A percentile compares a stretch with the other conserved stretches of the same genome.
These are phyloP conservation scores for Nymphaea colorata DNA, from an alignment of 164 flowering plant genomes.

Conservation along the genomic window DNA sequence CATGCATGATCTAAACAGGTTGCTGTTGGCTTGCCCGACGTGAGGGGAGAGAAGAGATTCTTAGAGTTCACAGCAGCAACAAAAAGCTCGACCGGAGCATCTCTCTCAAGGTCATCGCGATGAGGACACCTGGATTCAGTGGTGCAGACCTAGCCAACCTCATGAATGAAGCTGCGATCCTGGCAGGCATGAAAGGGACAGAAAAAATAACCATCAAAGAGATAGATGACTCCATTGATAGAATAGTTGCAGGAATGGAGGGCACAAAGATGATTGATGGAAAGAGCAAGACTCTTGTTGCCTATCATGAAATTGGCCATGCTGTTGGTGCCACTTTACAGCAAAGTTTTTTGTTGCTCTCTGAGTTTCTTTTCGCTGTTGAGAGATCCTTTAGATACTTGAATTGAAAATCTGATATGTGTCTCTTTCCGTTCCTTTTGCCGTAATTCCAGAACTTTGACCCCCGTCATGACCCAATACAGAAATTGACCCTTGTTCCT, in stretches of 20 bases:
- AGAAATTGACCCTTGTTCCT: not conserved
- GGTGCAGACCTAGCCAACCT: slow-evolving; percentile 78
- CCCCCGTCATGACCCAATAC: slow-evolving; percentile 1
- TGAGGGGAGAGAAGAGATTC: slow-evolving; percentile 63
- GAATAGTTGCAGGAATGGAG: slow-evolving; percentile 75
- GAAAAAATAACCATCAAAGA: slow-evolving; percentile 41
- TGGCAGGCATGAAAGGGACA: slow-evolving; percentile 69
- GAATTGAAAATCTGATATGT: not conserved
- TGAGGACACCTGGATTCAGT: slow-evolving; percentile 75
- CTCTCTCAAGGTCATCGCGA: slow-evolving; percentile 37
- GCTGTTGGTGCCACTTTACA: slow-evolving; percentile 30
- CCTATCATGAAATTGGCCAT: slow-evolving; percentile 72
- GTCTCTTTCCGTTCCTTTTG: too few species aligned
- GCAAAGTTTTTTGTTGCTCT: not conserved
- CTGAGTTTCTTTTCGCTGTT: too few species aligned
- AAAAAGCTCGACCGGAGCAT: slow-evolving; percentile 55
- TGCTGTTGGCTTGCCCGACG: slow-evolving; percentile 53
- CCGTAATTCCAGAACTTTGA: not conserved
- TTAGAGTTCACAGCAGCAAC: slow-evolving; percentile 54
- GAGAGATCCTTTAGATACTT: not conserved
- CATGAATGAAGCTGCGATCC: slow-evolving; percentile 77
- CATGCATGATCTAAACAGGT: slow-evolving; percentile 18
- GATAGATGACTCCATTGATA: slow-evolving; percentile 62
- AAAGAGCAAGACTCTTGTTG: slow-evolving; percentile 59
- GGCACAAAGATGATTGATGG: slow-evolving; percentile 77